Evolutionary conservation across 495 filamentous ascomycete species (phyloP), one percentile per base, ranked within the genome.

Genomic region (Cryomyces antarcticus): DNA sequence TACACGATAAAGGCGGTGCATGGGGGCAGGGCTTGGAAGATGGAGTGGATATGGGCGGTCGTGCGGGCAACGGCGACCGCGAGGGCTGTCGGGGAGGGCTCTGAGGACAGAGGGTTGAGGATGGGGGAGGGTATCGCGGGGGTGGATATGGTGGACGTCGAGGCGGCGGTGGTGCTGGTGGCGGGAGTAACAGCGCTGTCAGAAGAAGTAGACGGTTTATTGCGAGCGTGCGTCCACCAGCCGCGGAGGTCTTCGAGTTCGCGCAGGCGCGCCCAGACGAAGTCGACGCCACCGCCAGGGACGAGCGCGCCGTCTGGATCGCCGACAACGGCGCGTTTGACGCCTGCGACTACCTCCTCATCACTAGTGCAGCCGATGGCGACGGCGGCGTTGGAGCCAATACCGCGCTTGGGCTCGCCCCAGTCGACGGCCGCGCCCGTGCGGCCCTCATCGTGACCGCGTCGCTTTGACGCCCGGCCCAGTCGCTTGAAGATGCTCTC

Each of bases 401-500:
- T 71, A 27, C 77, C 82, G 49, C 75, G 71, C 52, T 77, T 72
- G 7, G 82, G 77, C 41, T 78, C 76, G 30, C 86, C 86, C 74
- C 84, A 92, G 58, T 97, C 89, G 9, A 96, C 67, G 12, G 88
- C 77, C 0, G 86, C 88, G 46, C 81, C 82, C 3, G 65, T 78
- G 42, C 78, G 78, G 38, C 72, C 72, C 3, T 67, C 59, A 5
- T 66, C 59, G 1, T 9, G 9, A 28, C 4, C 38, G 6, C 59
- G 54, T 3, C 67, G 65, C 53, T 29, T 63, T 62, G 34, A 65
- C 59, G 69, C 60, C 3, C 87, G 69, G 0, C 62, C 67, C 5
- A 97, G 64, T 3, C 92, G 73, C 49, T 77, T 82, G 67, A 95
- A 96, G 33, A 97, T 77, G 42, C 78, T 80, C 55, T 97, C 89